Evolutionary conservation across 148 eudicot genomes (phyloP), one percentile per base, ranked within the genome.

Genomic region (Agrostemma githago): DNA sequence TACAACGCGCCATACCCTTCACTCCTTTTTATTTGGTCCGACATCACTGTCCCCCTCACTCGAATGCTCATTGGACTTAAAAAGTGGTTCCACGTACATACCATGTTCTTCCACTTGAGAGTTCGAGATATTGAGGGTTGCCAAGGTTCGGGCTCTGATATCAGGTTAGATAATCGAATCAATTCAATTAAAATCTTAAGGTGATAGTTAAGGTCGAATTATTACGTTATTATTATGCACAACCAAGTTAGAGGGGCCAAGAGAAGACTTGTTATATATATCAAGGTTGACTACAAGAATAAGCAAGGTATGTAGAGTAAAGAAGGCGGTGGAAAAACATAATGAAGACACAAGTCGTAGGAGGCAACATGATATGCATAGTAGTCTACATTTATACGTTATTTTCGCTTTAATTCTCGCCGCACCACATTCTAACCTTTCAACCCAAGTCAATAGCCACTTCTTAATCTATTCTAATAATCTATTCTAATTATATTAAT

Each of bases 341-440:
- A n/a, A n/a, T 12, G n/a, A 66, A 66, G 69, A 66, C 69, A 19
- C 20, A 15, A 66, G 69, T 66, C 48, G 5, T 16, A 16, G 20
- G 20, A 15, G 8, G 48, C 9, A 62, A 2, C 34, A 43, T 26
- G 34, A n/a, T 26, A 26, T 26, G 34, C 1, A 26, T 26, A 0
- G 43, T 40, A 16, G 8, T 19, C 8, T 59, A 17, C 6, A 16
- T 19, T 15, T 48, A 48, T 14, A 5, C 38, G 46, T 5, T 8
- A 38, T 72, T 38, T 9, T 16, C 14, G 14, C 12, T 57, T 71
- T 57, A 6, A 37, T 10, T n/a, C 9, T 21, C 69, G 69, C 68
- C 76, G 69, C 76, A 21, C 26, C 76, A 44, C 76, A 73, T 12
- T 1, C 2, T 60, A 7, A 66, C 60, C 76, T 20, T 74, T 74